These are phyloP conservation scores for Monosporascus cannonballus DNA, from an alignment of 2,329 filamentous ascomycete species.

Conservation along the genomic window DNA sequence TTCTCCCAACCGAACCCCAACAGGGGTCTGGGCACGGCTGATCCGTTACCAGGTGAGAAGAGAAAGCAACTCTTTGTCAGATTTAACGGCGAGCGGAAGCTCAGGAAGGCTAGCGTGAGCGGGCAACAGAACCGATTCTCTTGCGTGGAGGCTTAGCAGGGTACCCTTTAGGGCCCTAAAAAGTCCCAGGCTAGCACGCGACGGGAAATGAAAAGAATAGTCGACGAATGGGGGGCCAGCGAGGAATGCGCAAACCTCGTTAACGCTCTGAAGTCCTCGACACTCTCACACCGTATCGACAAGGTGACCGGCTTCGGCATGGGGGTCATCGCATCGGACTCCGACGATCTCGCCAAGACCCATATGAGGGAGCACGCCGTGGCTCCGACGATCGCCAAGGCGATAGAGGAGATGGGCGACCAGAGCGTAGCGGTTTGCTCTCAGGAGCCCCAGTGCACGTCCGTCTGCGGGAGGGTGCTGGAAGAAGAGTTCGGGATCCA, in stretches of 20 bases:
- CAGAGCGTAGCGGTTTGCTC: background rate
- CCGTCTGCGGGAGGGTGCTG: constrained; percentile 7
- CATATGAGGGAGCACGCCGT: constrained; percentile 2
- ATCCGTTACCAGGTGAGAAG: too few relatives aligned
- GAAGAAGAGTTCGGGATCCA: background rate
- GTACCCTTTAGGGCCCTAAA: too few relatives aligned
- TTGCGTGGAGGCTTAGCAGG: too few relatives aligned
- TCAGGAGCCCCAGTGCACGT: constrained; percentile 8
- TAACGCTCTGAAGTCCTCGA: background rate
- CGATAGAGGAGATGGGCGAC: background rate
- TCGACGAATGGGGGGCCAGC: too few relatives aligned
- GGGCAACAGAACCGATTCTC: too few relatives aligned
- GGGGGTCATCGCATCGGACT: constrained; percentile 1
- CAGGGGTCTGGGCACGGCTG: too few relatives aligned
- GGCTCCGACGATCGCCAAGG: constrained; percentile 1
- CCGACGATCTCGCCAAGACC: background rate
- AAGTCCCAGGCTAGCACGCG: too few relatives aligned
- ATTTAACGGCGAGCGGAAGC: too few relatives aligned
- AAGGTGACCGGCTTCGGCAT: constrained; percentile 13
- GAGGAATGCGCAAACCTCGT: background rate
- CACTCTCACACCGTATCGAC: background rate
- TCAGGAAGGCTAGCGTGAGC: too few relatives aligned
- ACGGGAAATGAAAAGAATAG: too few relatives aligned
- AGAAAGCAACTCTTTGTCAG: too few relatives aligned
- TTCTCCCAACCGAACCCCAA: too few relatives aligned